A percentile compares a stretch with the other conserved stretches of the same genome.
These are phyloP conservation scores for Yarrowia sp. DNA, from an alignment of 805 yeast species.

Conservation along the genomic window DNA sequence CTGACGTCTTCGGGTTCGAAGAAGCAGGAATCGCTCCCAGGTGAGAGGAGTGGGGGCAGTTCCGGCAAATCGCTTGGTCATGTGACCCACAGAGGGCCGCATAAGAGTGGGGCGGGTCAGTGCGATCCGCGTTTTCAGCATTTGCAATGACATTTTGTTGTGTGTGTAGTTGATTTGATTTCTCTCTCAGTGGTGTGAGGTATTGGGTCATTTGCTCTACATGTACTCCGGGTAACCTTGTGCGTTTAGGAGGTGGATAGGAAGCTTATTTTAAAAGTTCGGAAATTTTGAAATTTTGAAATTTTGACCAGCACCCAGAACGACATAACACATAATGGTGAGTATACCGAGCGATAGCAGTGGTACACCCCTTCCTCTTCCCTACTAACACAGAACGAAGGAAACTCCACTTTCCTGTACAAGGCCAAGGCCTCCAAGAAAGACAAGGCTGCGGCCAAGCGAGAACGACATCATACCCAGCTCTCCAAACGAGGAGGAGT, in stretches of 20 bases:
- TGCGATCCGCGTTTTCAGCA: constrained; percentile 15
- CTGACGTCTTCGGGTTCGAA: constrained; percentile 73
- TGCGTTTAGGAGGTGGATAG: not conserved
- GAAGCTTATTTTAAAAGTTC: not conserved
- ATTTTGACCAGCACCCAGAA: not conserved
- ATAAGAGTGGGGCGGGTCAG: constrained; percentile 12
- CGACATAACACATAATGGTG: not conserved
- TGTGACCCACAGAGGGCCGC: constrained; percentile 11
- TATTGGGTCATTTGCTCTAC: constrained; percentile 13
- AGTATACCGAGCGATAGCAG: not conserved
- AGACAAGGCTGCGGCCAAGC: constrained; percentile 20
- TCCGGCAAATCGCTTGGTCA: constrained; percentile 23
- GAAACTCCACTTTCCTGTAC: not conserved
- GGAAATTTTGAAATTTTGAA: not conserved
- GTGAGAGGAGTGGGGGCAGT: constrained; percentile 40
- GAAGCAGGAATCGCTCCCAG: constrained; percentile 78
- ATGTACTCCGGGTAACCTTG: constrained; percentile 16
- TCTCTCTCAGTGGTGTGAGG: not conserved
- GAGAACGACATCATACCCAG: not conserved
- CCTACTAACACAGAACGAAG: constrained; percentile 6
- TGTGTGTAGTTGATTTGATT: not conserved
- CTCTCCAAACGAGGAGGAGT: constrained; percentile 16
- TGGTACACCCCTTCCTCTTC: not conserved
- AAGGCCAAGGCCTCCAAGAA: constrained; percentile 18
- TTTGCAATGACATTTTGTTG: constrained; percentile 5